These are phyloP conservation scores for Naganishia vaughanmartiniae DNA, from an alignment of 768 basidiomycete genomes.

Conservation along the genomic window DNA sequence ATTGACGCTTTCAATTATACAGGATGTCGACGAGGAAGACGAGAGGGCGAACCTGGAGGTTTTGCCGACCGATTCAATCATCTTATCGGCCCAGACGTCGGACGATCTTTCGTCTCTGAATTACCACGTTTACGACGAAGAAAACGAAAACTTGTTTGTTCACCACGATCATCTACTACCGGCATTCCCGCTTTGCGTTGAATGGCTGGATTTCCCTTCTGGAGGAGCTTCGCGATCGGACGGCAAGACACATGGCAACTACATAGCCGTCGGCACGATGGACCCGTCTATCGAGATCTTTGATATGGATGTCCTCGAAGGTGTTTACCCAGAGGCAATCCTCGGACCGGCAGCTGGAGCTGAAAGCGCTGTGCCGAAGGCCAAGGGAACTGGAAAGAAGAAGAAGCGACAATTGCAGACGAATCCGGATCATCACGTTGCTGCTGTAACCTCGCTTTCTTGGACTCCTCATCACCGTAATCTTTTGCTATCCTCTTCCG, in stretches of 20 bases:
- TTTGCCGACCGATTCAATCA: constrained; percentile 82
- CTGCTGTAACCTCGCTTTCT: constrained; percentile 84
- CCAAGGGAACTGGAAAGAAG: constrained; percentile 85
- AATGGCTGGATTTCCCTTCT: constrained; percentile 92
- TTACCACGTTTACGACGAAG: constrained; percentile 90
- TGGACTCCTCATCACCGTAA: constrained; percentile 92
- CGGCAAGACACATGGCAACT: constrained; percentile 62
- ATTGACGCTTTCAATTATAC: background rate
- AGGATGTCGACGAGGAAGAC: constrained; percentile 58
- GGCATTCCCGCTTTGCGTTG: constrained; percentile 94
- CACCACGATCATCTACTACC: constrained; percentile 98
- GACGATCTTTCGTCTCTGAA: constrained; percentile 95
- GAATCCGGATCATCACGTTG: constrained; percentile 76
- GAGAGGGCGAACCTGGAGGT: constrained; percentile 89
- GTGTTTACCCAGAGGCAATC: constrained; percentile 87
- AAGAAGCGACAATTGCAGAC: constrained; percentile 83
- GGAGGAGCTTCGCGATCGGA: constrained; percentile 29
- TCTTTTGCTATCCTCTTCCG: constrained; percentile 83
- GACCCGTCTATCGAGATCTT: constrained; percentile 99
- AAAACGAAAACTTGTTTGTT: constrained; percentile 70
- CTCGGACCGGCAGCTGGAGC: constrained; percentile 70
- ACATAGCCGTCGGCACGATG: constrained; percentile 92
- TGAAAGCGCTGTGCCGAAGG: constrained; percentile 45
- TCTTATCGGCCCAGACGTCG: constrained; percentile 90
- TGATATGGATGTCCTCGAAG: constrained; percentile 89